Base-by-base conservation (phyloP, 305 asterid species). In the Solanum hybrid region DNA sequence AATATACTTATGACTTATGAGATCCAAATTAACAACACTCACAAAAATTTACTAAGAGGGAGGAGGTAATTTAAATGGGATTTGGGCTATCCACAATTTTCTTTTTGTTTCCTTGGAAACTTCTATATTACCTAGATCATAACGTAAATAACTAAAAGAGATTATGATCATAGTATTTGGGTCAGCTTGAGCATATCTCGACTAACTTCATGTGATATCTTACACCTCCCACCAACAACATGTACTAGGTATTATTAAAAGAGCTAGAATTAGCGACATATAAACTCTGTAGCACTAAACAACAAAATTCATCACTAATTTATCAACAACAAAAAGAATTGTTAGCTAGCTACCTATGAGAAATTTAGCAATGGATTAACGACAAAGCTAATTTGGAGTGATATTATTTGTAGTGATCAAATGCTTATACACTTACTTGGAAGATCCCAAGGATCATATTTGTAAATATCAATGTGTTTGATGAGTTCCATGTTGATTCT, bases 401-500 rank as follows among this genome's bases (percentile, higher is more conserved):
- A 61, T 57, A 57, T 57, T 6, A 20, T 61, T 61, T 20, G 72
- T 20, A 61, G 36, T 9, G 26, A 10, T 37, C 41, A 38, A 79
- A 5, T 37, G 32, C 11, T 79, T 79, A 79, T 79, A 79, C 20
- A 61, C 89, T 57, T 86, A 86, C 89, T 86, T 32, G 89, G 89
- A 86, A 86, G 79, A 65, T 86, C 89, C 89, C 89, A 86, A 2
- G 89, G 89, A 33, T 61, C 72, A 61, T 61, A 86, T 68, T 68
- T 86, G 33, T 86, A 86, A 79, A 86, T 86, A 32, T 86, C 89
- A 37, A 86, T 65, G 5, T 68, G 89, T 33, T 68, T 65, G 79
- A 86, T 86, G 80, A 86, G 80, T 33, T 86, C 57, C 2, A 86
- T 86, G n/a, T 26, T 86, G 4, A 65, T 61, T 34, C n/a, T 72